A percentile compares a stretch with the other conserved stretches of the same genome.
Conservation (phyloP, 2,329 filamentous ascomycete species). For the Aspergillus neoniger region DNA sequence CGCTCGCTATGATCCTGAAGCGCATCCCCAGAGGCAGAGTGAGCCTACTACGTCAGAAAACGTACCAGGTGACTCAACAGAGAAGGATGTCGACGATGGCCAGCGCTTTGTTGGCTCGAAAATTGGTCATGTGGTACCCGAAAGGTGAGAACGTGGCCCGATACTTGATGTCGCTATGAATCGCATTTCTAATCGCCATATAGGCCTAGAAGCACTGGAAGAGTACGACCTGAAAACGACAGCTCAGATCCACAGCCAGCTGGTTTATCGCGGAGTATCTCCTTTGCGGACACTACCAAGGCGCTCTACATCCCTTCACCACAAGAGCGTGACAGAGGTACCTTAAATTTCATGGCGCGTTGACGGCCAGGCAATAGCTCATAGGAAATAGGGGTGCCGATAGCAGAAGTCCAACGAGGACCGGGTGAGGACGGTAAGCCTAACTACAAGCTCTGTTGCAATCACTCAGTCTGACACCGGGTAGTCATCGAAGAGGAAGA, state of each 20-base stretch:
- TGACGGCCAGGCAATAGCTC: background rate
- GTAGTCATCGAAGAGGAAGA: background rate
- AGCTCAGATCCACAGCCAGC: background rate
- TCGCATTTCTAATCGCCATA: background rate
- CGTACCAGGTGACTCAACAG: background rate
- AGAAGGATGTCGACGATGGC: background rate
- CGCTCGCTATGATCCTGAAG: slow-evolving; percentile 12
- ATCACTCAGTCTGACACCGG: background rate
- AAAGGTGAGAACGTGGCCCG: background rate
- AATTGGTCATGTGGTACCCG: background rate
- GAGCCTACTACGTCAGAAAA: background rate
- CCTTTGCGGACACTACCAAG: slow-evolving; percentile 20
- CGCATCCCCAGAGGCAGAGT: background rate
- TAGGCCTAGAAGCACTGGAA: background rate
- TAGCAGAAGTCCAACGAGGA: slow-evolving; percentile 28
- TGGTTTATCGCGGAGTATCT: slow-evolving; percentile 5
- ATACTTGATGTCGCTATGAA: background rate
- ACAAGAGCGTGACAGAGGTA: slow-evolving; percentile 25
- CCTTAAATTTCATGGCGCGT: background rate
- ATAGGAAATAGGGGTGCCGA: slow-evolving; percentile 24
- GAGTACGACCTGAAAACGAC: background rate
- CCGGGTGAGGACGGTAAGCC: slow-evolving; percentile 15
- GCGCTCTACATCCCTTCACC: slow-evolving; percentile 32
- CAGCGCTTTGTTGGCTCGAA: background rate
- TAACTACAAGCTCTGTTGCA: background rate